Evolutionary conservation across 75 land plant genomes (phyloP).

Genomic region (Larix kaempferi): DNA sequence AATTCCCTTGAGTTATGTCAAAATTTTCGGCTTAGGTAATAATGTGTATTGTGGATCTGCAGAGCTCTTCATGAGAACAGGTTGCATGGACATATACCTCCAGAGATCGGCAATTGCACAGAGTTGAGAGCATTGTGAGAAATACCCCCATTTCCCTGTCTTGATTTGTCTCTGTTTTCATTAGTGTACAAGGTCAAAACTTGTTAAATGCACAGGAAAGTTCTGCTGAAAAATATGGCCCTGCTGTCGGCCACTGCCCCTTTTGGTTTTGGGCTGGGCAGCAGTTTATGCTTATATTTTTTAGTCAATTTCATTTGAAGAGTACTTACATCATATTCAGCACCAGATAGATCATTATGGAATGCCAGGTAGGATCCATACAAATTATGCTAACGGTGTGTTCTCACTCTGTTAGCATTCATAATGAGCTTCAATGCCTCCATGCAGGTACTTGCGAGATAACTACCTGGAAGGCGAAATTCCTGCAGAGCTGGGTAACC

Average conservation of each 20-base stretch:
- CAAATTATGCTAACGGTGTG: background rate
- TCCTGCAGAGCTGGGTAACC: conserved; percentile 59
- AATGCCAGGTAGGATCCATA: background rate
- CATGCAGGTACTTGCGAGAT: conserved; percentile 57
- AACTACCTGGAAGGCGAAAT: conserved; percentile 70
- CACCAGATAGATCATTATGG: background rate
- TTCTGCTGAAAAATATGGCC: background rate
- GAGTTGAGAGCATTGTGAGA: conserved; percentile 82
- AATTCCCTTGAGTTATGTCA: background rate
- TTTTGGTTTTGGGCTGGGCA: background rate
- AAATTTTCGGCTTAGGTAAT: background rate
- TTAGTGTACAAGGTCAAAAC: background rate
- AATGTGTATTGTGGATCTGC: conserved; percentile 4
- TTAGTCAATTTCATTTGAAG: background rate
- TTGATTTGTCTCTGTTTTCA: conserved; percentile 1
- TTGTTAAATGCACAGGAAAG: background rate
- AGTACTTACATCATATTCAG: background rate
- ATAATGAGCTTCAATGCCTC: background rate
- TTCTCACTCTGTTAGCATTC: background rate
- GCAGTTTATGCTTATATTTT: background rate
- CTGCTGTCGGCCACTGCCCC: background rate
- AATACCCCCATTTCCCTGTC: background rate
- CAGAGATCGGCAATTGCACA: conserved; percentile 69
- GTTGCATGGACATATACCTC: conserved; percentile 74
- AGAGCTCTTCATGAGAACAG: conserved; percentile 88